Percentiles rank a stretch among this genome's conserved stretches.
Evolutionary conservation across 2,329 filamentous ascomycete species (phyloP).

Genomic region (Aspergillus fischeri): DNA sequence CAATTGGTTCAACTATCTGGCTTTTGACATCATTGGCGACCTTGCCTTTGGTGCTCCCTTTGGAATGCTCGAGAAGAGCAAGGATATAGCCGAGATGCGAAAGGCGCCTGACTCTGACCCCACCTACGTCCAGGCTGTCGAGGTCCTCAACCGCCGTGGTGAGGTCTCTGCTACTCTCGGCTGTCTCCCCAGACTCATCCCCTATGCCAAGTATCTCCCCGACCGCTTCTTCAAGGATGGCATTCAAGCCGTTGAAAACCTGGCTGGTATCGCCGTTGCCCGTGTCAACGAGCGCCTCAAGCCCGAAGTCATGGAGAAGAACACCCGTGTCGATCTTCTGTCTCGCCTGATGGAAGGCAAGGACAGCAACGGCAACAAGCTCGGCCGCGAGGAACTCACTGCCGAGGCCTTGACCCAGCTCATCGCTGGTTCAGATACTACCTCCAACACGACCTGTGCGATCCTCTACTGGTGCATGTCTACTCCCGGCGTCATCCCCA

Average conservation of each 20-base stretch:
- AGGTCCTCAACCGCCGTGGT: conserved; percentile 82
- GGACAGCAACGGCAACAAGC: conserved; percentile 70
- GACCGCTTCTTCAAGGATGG: conserved; percentile 78
- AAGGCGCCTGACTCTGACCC: conserved; percentile 57
- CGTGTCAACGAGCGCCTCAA: conserved; percentile 71
- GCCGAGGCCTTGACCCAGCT: conserved; percentile 87
- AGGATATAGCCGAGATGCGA: conserved; percentile 71
- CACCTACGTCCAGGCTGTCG: conserved; percentile 71
- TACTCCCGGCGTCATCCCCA: conserved; percentile 66
- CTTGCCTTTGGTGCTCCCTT: conserved; percentile 71
- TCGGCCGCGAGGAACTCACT: conserved; percentile 75
- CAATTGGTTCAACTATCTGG: conserved; percentile 73
- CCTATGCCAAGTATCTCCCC: conserved; percentile 74
- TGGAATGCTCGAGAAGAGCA: conserved; percentile 74
- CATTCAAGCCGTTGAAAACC: conserved; percentile 68
- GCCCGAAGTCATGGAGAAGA: conserved; percentile 55
- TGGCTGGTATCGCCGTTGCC: conserved; percentile 84
- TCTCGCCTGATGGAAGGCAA: conserved; percentile 80
- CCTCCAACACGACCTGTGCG: conserved; percentile 73
- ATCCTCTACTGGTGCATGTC: conserved; percentile 71
- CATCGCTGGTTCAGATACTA: conserved; percentile 66
- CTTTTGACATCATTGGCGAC: conserved; percentile 59
- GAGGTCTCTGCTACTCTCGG: conserved; percentile 81
- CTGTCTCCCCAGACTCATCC: conserved; percentile 68
- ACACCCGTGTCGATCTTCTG: conserved; percentile 72